A percentile compares a stretch with the other conserved stretches of the same genome.
These are phyloP conservation scores for Saccharomycopsis amapae DNA, from an alignment of 805 yeast species.

Conservation along the genomic window DNA sequence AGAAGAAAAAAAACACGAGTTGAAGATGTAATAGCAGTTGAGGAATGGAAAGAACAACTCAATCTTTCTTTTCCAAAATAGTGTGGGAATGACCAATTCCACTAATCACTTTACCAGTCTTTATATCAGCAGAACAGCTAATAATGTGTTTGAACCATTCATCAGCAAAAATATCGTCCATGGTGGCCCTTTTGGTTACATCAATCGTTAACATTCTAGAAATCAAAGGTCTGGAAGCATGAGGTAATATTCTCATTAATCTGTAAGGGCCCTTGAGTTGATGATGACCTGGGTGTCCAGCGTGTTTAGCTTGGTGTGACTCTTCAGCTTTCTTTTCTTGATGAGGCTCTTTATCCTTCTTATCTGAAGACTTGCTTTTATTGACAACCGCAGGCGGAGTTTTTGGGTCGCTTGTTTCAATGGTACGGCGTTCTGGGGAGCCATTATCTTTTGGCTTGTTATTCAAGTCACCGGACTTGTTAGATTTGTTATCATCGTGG, in stretches of 20 bases:
- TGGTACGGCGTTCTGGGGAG: too few relatives aligned
- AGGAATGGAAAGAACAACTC: too few relatives aligned
- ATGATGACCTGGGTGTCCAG: conserved; percentile 5
- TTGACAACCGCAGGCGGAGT: too few relatives aligned
- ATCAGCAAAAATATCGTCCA: conserved; percentile 59
- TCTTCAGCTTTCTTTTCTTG: not conserved
- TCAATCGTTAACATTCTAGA: conserved; percentile 60
- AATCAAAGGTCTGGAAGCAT: conserved; percentile 71
- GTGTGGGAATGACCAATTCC: conserved; percentile 49
- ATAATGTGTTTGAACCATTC: conserved; percentile 63
- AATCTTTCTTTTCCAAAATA: too few relatives aligned
- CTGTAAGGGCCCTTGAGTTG: conserved; percentile 63
- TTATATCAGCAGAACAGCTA: conserved; percentile 46
- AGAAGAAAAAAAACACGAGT: too few relatives aligned
- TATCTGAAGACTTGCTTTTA: conserved; percentile 18
- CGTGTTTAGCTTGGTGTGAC: not conserved
- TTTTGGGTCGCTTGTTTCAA: too few relatives aligned
- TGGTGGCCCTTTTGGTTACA: conserved; percentile 53
- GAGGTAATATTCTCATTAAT: conserved; percentile 73
- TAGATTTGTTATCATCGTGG: too few relatives aligned
- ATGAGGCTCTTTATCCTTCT: conserved; percentile 12
- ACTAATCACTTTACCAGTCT: conserved; percentile 33
- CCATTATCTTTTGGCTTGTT: too few relatives aligned
- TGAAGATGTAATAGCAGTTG: too few relatives aligned
- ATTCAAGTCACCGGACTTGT: too few relatives aligned